phyloP scores from a whole-genome alignment of 1,284 basidiomycete genomes.

The Ustilago vetiveriae region DNA sequence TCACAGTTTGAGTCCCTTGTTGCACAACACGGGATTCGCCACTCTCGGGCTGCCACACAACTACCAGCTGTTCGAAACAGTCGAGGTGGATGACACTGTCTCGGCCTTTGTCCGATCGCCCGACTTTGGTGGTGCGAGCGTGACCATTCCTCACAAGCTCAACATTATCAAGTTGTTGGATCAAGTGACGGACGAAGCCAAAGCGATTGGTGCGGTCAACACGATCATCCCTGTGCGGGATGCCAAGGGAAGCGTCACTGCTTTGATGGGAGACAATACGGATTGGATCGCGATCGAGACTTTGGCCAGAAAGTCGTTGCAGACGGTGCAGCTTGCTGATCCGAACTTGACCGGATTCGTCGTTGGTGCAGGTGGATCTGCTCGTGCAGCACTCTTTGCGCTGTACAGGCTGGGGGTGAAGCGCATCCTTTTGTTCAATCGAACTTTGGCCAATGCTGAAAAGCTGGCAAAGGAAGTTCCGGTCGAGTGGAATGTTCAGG shows the following conservation, averaged over 20 bases:
- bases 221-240: conserved; percentile 57
- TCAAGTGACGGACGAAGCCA: conserved; percentile 55
- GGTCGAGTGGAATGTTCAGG: conserved; percentile 58
- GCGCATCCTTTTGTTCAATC: conserved; percentile 62
- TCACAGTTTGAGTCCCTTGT: conserved; percentile 87
- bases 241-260: conserved; percentile 8
- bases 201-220: conserved; percentile 65
- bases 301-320: conserved; percentile 34
- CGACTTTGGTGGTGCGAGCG: conserved; percentile 92
- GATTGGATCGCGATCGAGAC: conserved; percentile 64
- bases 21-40: conserved; percentile 90
- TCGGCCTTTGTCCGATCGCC: conserved; percentile 74
- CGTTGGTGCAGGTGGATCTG: conserved; percentile 65
- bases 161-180: conserved; percentile 61
- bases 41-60: conserved; percentile 78
- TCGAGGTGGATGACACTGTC: conserved; percentile 75
- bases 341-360: conserved; percentile 54
- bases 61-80: conserved; percentile 76
- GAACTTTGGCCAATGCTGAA: conserved; percentile 59
- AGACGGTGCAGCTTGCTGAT: conserved; percentile 33
- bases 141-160: conserved; percentile 73
- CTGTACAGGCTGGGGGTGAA: conserved; percentile 59
- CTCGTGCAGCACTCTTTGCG: conserved; percentile 64
- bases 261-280: conserved; percentile 63
- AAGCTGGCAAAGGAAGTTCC: conserved; percentile 51